These are phyloP conservation scores for Ceratocystis albifundus DNA, from an alignment of 2,329 filamentous ascomycete species.

Conservation along the genomic window DNA sequence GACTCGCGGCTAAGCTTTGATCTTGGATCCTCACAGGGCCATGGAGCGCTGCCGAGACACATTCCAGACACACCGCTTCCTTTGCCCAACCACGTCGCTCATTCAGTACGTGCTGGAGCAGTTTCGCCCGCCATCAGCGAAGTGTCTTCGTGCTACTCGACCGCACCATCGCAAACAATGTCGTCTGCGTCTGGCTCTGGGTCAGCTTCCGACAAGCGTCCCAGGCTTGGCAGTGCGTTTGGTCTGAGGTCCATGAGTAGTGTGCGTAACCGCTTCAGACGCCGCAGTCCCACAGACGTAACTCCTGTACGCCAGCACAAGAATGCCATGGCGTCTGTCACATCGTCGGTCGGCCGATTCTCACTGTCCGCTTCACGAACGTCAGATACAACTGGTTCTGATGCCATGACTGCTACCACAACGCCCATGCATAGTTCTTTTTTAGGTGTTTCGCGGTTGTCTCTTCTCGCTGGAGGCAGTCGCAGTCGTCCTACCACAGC, in stretches of 20 bases:
- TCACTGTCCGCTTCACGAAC: conserved; percentile 15
- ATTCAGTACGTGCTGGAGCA: neutral
- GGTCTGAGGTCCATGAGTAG: conserved; percentile 14
- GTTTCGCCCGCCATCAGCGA: conserved; percentile 15
- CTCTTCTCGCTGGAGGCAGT: conserved; percentile 18
- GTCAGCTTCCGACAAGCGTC: conserved; percentile 3
- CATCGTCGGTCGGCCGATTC: conserved; percentile 18
- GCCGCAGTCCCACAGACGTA: conserved; percentile 15
- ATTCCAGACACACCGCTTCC: neutral
- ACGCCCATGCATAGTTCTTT: conserved; percentile 20
- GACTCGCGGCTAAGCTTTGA: conserved; percentile 20
- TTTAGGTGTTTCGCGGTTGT: conserved; percentile 23
- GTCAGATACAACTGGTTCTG: neutral
- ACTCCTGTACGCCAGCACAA: conserved; percentile 15
- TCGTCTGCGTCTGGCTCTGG: conserved; percentile 3
- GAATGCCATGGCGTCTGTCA: conserved; percentile 14
- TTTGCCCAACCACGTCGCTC: conserved; percentile 4
- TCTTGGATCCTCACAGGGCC: neutral
- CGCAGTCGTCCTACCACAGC: conserved; percentile 17
- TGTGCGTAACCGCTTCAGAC: conserved; percentile 21
- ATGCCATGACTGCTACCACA: neutral
- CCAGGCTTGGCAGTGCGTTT: conserved; percentile 8
- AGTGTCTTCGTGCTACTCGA: conserved; percentile 15
- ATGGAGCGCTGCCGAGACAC: neutral
- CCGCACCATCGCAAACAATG: conserved; percentile 6